Conservation (phyloP, 208 protist genomes). For the Porcisia deanei region DNA sequence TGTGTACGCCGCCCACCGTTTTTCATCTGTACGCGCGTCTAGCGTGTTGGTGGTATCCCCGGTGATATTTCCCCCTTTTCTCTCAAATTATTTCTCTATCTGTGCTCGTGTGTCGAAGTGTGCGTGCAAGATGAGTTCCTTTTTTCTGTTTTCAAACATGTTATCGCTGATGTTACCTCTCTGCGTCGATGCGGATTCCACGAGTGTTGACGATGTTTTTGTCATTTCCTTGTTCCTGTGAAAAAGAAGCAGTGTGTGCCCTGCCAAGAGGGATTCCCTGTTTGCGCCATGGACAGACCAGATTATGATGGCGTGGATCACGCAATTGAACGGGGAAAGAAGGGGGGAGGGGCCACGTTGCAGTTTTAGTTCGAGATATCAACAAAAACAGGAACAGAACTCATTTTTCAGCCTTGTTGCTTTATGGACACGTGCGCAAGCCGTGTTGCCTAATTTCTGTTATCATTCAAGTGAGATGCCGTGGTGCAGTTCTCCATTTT, state of each 20-base stretch:
- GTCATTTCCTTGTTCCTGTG: background rate
- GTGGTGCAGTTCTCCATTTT: background rate
- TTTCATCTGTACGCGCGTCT: too few species aligned
- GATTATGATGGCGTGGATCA: background rate
- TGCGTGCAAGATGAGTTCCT: background rate
- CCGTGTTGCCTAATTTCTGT: background rate
- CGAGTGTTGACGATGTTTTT: background rate
- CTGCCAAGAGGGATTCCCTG: background rate
- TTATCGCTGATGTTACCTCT: background rate
- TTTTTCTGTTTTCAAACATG: background rate
- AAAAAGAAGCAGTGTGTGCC: background rate
- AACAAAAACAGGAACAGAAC: background rate
- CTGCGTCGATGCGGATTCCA: background rate
- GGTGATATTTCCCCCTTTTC: background rate
- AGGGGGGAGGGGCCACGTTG: too few species aligned
- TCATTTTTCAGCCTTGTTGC: background rate
- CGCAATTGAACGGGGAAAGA: too few species aligned
- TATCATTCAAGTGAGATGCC: background rate
- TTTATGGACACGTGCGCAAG: background rate
- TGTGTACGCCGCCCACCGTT: too few species aligned
- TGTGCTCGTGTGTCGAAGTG: background rate
- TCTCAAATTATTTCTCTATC: background rate
- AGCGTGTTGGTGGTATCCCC: too few species aligned
- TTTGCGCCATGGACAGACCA: background rate
- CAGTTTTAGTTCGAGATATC: background rate